Base-by-base conservation (phyloP, 2,329 filamentous ascomycete species). In the Dactylella cylindrospora region DNA sequence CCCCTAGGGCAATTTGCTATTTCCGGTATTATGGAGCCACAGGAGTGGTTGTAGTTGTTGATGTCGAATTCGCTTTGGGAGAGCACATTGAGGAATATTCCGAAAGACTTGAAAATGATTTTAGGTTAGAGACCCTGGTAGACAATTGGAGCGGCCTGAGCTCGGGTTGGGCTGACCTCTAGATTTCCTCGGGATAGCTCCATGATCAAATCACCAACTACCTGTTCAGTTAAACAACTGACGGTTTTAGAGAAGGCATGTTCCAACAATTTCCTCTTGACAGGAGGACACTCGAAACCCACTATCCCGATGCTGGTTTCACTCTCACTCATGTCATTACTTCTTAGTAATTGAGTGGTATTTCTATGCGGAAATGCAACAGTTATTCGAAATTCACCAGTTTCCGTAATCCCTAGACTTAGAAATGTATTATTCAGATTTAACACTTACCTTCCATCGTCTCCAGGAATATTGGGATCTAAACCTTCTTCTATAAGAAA, bases 1-100 rank as follows among this genome's bases (percentile, higher is more conserved):
- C n/a, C 5, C 8, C 7, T 29, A 0, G 22, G 19, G 2, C 36
- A 7, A 3, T 15, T 19, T 0, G 47, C 13, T 10, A 62, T 12
- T 12, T 62, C 55, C n/a, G 54, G 47, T 31, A 53, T 53, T 9
- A 62, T 38, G 3, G 55, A 47, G 29, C 49, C 54, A 20, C 38
- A 10, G 4, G 7, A 62, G 5, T 43, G 41, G 7, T 28, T 31
- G 13, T 62, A 62, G 22, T 20, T 35, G 31, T 62, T 62, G 5
- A 62, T 53, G 19, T 62, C 55, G 19, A 62, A 47, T 3, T 49
- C 55, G 0, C 35, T 62, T 0, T 19, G 9, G 3, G 9, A 26
- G 2, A 62, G 15, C 10, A 15, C 17, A 2, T 20, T 13, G 3
- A 62, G 47, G 15, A 62, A 15, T 9, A 31, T 15, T 9, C 47